Base-by-base conservation (phyloP, 1,284 basidiomycete genomes). In the Agaricales sp. region DNA sequence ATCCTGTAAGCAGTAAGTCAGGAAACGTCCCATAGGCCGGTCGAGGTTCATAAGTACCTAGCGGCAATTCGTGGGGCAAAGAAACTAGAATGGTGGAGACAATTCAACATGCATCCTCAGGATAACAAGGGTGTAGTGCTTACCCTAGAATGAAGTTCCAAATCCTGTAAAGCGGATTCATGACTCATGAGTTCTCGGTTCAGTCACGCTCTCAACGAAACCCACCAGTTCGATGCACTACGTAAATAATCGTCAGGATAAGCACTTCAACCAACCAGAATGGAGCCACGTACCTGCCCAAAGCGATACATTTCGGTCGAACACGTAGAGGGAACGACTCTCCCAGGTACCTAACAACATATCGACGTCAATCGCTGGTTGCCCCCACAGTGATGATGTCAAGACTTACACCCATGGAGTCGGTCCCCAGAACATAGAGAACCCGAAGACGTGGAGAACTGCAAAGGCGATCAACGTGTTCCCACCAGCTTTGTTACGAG, bases 381-480 rank as follows among this genome's bases (percentile, higher is more conserved):
- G 4, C 14, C 14, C 24, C 23, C 14, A 25, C 23, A 4, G 51
- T 25, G 25, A 43, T 20, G 2, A 44, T n/a, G 4, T 65, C 74
- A 74, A 45, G 68, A 74, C 61, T 79, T 77, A 70, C 16, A 80
- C 80, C 72, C 74, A 83, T 58, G 81, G 84, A 12, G 77, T 78
- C 2, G 80, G 77, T 2, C 82, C 85, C 82, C 82, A 88, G 69
- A 84, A 84, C 52, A 82, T 70, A 1, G 74, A 75, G 66, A 77
- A 89, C 16, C 74, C 76, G 54, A 81, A 75, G n/a, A 89, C 79
- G 53, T 89, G 86, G 26, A 89, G 63, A 23, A 88, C 77, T 2
- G 85, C 86, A 59, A 89, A 88, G 0, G 86, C 79, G 56, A 87
- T 84, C 37, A 86, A 66, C 0, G 75, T 72, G 54, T 82, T 75